Base-by-base conservation (phyloP, 805 yeast species). In the Candida qinlingensis region DNA sequence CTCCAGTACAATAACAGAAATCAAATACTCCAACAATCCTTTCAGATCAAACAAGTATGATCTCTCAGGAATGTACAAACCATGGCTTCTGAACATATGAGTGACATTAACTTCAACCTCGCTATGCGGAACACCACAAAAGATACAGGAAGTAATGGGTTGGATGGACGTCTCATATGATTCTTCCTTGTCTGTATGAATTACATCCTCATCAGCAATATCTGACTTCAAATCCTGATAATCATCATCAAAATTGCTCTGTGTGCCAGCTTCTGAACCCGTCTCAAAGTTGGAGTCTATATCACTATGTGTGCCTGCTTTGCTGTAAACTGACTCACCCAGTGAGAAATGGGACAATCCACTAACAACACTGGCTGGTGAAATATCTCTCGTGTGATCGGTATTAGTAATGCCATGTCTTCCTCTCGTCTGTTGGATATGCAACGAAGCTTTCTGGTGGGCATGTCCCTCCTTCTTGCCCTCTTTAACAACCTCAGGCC, bases 51-150 rank as follows among this genome's bases (percentile, higher is more conserved):
- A 70, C 42, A 94, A 72, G 59, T 79, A 90, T 12, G 79, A 74
- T 52, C 74, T 71, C 64, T 94, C 97, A 1, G 99, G 99, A 6
- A 94, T 76, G 53, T 85, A 94, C 39, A 94, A 73, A 2, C 98
- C 98, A 65, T 87, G 97, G 36, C 66, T 71, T 50, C 74, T 75
- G 60, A 79, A 81, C 96, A 94, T 85, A 65, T 94, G 96, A 30
- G 72, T 74, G 31, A 85, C 75, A 52, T 83, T 83, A 35, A 70
- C 73, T 56, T 82, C 87, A 13, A 81, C 61, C 30, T 77, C 80
- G 11, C 62, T 68, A 52, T 79, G 76, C 45, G 76, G 71, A 30
- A 67, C 57, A 30, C 82, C 84, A 66, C 87, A 81, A 55, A 70
- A 81, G 41, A 81, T 73, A 57, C 87, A 82, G 39, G 71, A 69